phyloP scores from a whole-genome alignment of 306 rosid genomes.

The barrel medic (Medicago truncatula) region DNA sequence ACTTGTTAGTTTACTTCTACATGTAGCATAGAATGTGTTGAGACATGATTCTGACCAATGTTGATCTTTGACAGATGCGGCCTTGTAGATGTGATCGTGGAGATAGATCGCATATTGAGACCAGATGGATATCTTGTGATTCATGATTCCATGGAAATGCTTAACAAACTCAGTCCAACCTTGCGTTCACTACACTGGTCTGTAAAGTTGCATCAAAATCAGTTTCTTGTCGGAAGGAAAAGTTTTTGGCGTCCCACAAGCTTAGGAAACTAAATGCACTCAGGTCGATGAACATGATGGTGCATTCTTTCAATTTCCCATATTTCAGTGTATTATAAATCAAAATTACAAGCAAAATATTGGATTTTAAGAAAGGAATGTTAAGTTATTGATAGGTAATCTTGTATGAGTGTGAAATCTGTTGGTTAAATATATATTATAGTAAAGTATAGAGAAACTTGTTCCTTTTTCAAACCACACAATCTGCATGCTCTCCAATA shows the following conservation, averaged over 20 bases:
- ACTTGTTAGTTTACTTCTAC: neutral
- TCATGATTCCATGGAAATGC: conserved; percentile 70
- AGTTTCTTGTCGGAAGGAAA: conserved; percentile 73
- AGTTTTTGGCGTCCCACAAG: conserved; percentile 81
- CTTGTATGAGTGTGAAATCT: conserved; percentile 30
- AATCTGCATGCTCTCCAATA: neutral
- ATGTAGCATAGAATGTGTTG: neutral
- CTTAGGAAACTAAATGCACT: conserved; percentile 31
- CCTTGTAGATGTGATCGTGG: conserved; percentile 60
- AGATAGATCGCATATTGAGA: conserved; percentile 87
- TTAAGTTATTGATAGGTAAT: neutral
- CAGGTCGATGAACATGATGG: conserved; percentile 1
- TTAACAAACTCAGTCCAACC: conserved; percentile 63
- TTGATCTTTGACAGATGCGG: conserved; percentile 67
- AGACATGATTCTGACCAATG: conserved; percentile 31
- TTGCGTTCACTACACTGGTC: conserved; percentile 85
- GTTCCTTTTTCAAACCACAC: neutral
- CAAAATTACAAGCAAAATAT: conserved; percentile 12
- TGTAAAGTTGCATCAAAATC: conserved; percentile 55
- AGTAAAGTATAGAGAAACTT: conserved; percentile 11
- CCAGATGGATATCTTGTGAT: conserved; percentile 80
- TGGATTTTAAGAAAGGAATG: neutral
- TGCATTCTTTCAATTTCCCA: neutral
- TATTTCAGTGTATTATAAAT: conserved; percentile 16
- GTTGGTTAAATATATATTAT: conserved; percentile 18